Evolutionary conservation across 306 rosid species (phyloP).

Genomic region (Cucurbita argyrosperma): DNA sequence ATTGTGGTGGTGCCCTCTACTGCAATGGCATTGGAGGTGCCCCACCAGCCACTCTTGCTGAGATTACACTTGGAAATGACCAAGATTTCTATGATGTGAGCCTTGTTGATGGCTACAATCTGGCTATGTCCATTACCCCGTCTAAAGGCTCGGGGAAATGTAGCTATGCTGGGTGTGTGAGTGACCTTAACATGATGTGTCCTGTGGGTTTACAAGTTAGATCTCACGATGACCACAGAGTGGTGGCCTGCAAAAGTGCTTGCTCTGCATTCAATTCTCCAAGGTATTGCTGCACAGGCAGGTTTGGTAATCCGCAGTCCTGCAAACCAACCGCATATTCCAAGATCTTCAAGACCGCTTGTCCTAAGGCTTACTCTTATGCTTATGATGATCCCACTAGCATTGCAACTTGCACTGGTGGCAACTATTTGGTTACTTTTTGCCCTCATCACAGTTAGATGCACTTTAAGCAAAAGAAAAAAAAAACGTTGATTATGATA

Average conservation of each 20-base stretch:
- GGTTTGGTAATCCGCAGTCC: conserved; percentile 63
- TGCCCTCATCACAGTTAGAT: conserved; percentile 43
- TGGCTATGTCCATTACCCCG: conserved; percentile 62
- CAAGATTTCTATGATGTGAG: conserved; percentile 91
- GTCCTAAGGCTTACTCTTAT: conserved; percentile 80
- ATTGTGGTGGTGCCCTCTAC: conserved; percentile 81
- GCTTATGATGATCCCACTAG: conserved; percentile 98
- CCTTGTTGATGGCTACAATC: conserved; percentile 85
- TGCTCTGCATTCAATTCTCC: conserved; percentile 80
- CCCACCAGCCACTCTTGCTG: conserved; percentile 83
- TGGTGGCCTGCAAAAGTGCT: conserved; percentile 80
- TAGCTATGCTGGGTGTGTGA: conserved; percentile 74
- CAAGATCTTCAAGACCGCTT: conserved; percentile 67
- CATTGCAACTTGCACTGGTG: conserved; percentile 64
- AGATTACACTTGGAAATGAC: conserved; percentile 69
- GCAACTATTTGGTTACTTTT: conserved; percentile 65
- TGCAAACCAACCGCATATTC: conserved; percentile 87
- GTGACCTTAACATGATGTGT: conserved; percentile 77
- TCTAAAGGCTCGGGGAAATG: conserved; percentile 70
- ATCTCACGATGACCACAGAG: conserved; percentile 37
- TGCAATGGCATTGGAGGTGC: conserved; percentile 74
- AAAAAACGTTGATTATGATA: neutral
- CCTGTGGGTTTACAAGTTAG: conserved; percentile 80
- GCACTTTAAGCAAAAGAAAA: neutral
- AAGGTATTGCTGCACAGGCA: conserved; percentile 74